Evolutionary conservation across 2,329 filamentous ascomycete genomes (phyloP).

Genomic region (Dothidotthia symphoricarpi): DNA sequence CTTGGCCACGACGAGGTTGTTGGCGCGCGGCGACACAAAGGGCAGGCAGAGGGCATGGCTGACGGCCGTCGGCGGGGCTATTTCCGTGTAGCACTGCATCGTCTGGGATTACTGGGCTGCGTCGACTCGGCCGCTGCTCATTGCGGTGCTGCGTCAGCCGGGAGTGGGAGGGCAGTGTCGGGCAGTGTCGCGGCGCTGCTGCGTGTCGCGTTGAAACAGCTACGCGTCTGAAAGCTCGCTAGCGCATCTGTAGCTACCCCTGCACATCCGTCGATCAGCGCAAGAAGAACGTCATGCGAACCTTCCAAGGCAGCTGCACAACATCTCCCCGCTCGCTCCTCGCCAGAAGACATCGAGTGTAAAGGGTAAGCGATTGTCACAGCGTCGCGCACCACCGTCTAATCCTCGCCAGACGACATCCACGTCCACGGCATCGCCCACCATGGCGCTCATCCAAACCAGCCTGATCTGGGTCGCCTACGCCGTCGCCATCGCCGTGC

Average conservation of each 20-base stretch:
- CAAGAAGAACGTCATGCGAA: too few species aligned
- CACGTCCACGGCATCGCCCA: slow-evolving; percentile 1
- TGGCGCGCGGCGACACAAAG: slow-evolving; percentile 71
- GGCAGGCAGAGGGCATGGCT: slow-evolving; percentile 79
- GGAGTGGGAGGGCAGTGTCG: slow-evolving; percentile 3
- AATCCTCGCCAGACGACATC: too few species aligned
- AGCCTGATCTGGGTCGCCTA: slow-evolving; percentile 96
- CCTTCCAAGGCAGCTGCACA: too few species aligned
- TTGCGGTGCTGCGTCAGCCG: slow-evolving; percentile 6
- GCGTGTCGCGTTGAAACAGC: slow-evolving; percentile 24
- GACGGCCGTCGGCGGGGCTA: slow-evolving; percentile 90
- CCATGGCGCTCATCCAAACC: slow-evolving; percentile 73
- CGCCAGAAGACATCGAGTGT: too few species aligned
- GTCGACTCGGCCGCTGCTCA: slow-evolving; percentile 18
- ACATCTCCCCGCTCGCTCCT: too few species aligned
- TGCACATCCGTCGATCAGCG: too few species aligned
- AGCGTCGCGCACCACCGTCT: too few species aligned
- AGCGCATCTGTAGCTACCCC: slow-evolving; percentile 4
- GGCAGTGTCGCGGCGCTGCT: too few species aligned
- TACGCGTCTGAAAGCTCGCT: too few species aligned
- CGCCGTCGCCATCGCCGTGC: slow-evolving; percentile 73
- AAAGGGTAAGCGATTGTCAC: too few species aligned
- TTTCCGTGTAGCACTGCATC: slow-evolving; percentile 98
- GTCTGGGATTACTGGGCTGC: background rate
- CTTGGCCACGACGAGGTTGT: slow-evolving; percentile 87